Base-by-base conservation (phyloP, 2,329 filamentous ascomycete species). In the Albifimbria verrucaria region DNA sequence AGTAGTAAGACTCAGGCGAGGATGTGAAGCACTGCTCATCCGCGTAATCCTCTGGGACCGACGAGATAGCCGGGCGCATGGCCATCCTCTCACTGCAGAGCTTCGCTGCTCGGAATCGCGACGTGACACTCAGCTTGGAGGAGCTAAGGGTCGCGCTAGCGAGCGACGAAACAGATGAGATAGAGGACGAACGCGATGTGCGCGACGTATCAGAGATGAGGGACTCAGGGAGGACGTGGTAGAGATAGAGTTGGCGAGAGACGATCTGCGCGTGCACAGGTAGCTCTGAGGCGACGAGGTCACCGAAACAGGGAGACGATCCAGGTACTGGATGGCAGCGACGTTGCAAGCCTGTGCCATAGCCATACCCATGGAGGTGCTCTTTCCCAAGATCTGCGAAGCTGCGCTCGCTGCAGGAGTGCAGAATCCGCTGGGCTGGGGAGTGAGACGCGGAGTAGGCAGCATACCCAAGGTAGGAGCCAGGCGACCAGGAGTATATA, bases 211-310 rank as follows among this genome's bases (percentile, higher is more conserved):
- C 84, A 54, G 84, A 86, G 45, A 87, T 71, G 83, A 87, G 86
- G 52, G 84, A 87, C 64, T 87, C 83, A 57, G 84, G 84, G 84
- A 87, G 54, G 84, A 87, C 28, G 80, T 78, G 25, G 80, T 81
- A 23, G 83, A 87, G 60, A 83, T 73, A 18, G 83, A 84, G 63
- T 79, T 84, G 65, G 82, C 83, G 55, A 86, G 78, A 17, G 83
- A 86, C 15, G 83, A 85, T 56, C 83, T 82, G 55, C 83, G 83
- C 36, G 73, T 70, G 2, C 74, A 72, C 48, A 60, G 65, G 60
- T 78, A 77, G 59, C 71, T 73, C 61, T 77, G 74, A 23, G 82
- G 82, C 20, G 83, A 85, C 4, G 78, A 77, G 4, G 73, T 73
- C 53, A 72, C 70, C 15, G 72, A 68, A 21, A 65, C 65, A 45